Percentiles rank a stretch among this genome's conserved stretches.
Conservation (phyloP, 2,329 filamentous ascomycete genomes). For the Penicillium decumbens region DNA sequence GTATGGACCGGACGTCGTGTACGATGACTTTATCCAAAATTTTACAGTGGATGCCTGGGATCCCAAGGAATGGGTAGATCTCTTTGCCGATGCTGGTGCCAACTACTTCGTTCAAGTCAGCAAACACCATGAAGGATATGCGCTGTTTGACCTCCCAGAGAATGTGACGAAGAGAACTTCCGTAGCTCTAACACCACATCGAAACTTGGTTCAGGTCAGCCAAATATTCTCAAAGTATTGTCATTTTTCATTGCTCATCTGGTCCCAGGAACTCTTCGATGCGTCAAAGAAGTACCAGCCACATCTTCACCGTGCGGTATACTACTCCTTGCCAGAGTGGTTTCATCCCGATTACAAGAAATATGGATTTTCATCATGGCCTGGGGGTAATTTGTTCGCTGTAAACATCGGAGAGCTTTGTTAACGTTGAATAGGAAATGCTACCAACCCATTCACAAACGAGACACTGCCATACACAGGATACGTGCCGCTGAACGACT, state of each 20-base stretch:
- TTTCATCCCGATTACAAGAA: constrained; percentile 43
- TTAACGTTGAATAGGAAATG: constrained; percentile 29
- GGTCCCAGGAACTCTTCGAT: constrained; percentile 41
- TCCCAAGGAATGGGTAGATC: constrained; percentile 52
- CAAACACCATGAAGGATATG: constrained; percentile 49
- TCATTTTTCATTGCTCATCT: not conserved
- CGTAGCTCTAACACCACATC: constrained; percentile 38
- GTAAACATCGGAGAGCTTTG: too few species aligned
- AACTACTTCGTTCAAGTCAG: constrained; percentile 45
- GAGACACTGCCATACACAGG: constrained; percentile 43
- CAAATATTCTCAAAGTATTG: not conserved
- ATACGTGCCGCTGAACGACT: constrained; percentile 42
- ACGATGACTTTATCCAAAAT: constrained; percentile 54
- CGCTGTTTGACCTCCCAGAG: constrained; percentile 42
- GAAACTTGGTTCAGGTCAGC: constrained; percentile 32
- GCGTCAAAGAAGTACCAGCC: constrained; percentile 44
- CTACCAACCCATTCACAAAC: constrained; percentile 45
- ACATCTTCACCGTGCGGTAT: constrained; percentile 42
- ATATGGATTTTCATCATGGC: constrained; percentile 41
- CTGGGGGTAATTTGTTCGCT: constrained; percentile 11
- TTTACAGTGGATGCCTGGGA: constrained; percentile 51
- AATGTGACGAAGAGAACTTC: constrained; percentile 42
- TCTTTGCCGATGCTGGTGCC: constrained; percentile 51
- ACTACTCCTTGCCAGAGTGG: constrained; percentile 47
- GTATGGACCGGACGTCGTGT: constrained; percentile 50